Evolutionary conservation across 352 stramenopile genomes (phyloP).

Genomic region (Pythium periplocum): DNA sequence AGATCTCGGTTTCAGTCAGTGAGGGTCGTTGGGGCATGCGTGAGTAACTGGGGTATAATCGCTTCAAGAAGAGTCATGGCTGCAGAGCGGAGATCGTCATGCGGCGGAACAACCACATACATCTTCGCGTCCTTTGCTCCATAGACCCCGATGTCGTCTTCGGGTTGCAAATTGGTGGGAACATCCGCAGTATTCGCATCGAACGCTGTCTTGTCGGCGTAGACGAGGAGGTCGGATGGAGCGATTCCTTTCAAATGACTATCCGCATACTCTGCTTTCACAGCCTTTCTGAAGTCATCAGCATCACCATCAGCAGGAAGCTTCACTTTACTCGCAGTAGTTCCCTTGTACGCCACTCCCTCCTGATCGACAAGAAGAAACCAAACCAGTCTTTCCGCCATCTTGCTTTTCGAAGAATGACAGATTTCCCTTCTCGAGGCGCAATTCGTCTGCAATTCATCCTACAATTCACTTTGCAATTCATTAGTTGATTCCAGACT

Average conservation of each 20-base stretch:
- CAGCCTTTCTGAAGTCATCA: too few species aligned
- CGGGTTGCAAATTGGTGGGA: conserved; percentile 17
- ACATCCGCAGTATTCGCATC: conserved; percentile 17
- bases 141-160: conserved; percentile 15
- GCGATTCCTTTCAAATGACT: background rate
- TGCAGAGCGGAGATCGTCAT: background rate
- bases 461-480: too few species aligned
- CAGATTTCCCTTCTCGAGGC: too few species aligned
- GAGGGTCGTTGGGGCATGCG: conserved; percentile 3
- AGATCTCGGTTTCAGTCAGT: background rate
- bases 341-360: conserved; percentile 14
- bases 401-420: conserved; percentile 5
- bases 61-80: conserved; percentile 4
- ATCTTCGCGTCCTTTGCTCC: conserved; percentile 14
- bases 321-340: conserved; percentile 7
- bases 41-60: background rate
- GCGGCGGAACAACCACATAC: conserved; percentile 16
- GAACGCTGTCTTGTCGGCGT: conserved; percentile 20
- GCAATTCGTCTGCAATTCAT: too few species aligned
- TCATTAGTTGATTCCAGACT: too few species aligned
- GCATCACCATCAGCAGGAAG: too few species aligned
- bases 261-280: too few species aligned
- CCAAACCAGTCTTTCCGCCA: conserved; percentile 15
- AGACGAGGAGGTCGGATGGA: conserved; percentile 9
- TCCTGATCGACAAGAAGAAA: conserved; percentile 18